A percentile compares a stretch with the other conserved stretches of the same genome.
Conservation (phyloP, 495 filamentous ascomycete genomes). For the Jackrogersella minutella region DNA sequence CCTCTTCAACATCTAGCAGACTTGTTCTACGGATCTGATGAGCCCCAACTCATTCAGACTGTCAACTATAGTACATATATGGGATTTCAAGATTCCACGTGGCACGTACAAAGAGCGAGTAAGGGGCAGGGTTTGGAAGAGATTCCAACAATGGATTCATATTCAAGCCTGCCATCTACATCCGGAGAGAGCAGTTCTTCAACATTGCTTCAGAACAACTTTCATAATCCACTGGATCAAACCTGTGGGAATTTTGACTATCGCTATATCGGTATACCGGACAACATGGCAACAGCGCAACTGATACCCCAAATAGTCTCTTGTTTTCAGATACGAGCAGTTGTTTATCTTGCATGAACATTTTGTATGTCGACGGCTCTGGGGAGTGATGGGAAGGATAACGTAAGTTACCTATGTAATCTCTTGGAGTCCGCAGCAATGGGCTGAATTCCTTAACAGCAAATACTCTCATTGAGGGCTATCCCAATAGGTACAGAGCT, state of each 20-base stretch:
- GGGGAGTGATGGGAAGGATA: not conserved
- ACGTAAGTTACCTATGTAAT: constrained; percentile 9
- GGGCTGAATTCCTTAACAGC: not conserved
- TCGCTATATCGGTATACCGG: not conserved
- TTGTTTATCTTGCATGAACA: not conserved
- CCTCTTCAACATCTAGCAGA: not conserved
- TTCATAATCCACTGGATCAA: not conserved
- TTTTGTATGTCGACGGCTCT: not conserved
- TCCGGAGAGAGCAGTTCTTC: not conserved
- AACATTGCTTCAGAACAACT: not conserved
- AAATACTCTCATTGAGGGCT: not conserved
- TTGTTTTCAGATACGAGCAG: not conserved
- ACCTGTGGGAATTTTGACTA: not conserved
- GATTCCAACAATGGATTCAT: not conserved
- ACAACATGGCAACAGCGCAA: not conserved
- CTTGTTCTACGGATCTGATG: not conserved
- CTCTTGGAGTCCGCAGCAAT: not conserved
- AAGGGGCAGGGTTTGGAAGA: not conserved
- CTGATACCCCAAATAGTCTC: not conserved
- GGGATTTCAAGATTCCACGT: not conserved
- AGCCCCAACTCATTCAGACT: not conserved
- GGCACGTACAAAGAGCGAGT: not conserved
- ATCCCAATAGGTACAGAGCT: not conserved
- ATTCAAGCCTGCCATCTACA: not conserved
- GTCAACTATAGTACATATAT: not conserved